Evolutionary conservation across 768 basidiomycete species (phyloP).

Genomic region (Leccinellum rugosiceps): DNA sequence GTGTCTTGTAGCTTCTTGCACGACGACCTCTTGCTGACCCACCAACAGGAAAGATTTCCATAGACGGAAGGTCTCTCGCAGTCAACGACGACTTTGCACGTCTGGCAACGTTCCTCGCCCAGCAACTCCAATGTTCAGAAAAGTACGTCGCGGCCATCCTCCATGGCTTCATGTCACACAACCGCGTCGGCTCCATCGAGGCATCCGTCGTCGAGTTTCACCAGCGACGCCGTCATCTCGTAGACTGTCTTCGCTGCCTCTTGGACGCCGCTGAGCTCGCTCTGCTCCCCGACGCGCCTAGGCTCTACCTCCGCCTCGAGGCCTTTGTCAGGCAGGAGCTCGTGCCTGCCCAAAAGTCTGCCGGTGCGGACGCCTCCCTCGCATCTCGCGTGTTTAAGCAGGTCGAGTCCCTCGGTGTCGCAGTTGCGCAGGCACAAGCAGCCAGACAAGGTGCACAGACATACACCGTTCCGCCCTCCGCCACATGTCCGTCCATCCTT

Average conservation of each 20-base stretch:
- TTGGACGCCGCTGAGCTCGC: conserved; percentile 58
- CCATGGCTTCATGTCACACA: conserved; percentile 56
- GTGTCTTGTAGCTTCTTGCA: conserved; percentile 34
- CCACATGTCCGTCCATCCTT: conserved; percentile 41
- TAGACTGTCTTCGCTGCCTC: conserved; percentile 67
- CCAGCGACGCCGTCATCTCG: conserved; percentile 62
- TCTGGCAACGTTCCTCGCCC: conserved; percentile 74
- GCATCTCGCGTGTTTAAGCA: conserved; percentile 58
- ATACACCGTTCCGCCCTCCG: conserved; percentile 54
- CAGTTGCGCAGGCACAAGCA: conserved; percentile 50
- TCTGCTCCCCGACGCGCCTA: conserved; percentile 40
- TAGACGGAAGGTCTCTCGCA: conserved; percentile 64
- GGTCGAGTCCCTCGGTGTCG: conserved; percentile 55
- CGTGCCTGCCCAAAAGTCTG: conserved; percentile 35
- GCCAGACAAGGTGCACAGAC: conserved; percentile 58
- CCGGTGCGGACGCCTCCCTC: conserved; percentile 42
- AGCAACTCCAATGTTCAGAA: conserved; percentile 81
- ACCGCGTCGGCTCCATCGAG: conserved; percentile 63
- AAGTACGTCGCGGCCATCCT: conserved; percentile 70
- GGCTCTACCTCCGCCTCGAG: conserved; percentile 50
- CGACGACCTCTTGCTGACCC: neutral
- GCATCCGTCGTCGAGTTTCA: conserved; percentile 66
- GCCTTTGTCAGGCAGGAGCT: conserved; percentile 57
- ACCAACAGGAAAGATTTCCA: conserved; percentile 57
- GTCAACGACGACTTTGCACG: conserved; percentile 78